Base-by-base conservation (phyloP, 1,139 yeast species). In the Meyerozyma guilliermondii region DNA sequence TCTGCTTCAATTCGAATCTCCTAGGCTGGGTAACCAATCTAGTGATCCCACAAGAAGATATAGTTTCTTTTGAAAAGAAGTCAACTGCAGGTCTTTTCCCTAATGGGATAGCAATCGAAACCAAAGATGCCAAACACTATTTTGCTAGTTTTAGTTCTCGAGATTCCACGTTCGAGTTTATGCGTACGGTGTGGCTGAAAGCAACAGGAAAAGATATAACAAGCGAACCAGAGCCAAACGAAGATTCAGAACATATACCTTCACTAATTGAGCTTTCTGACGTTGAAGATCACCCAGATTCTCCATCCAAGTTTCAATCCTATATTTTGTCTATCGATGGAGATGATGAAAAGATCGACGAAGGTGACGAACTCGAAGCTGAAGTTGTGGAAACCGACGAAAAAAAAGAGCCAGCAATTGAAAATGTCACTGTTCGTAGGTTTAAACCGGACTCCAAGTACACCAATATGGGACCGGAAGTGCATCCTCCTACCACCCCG, bases 1-100 rank as follows among this genome's bases (percentile, higher is more conserved):
- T 92, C 2, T 88, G 97, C 58, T 94, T 94, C 68, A 85, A 88
- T 55, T 87, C 97, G n/a, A 88, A 88, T 55, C 72, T 92, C 38
- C 68, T 94, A 40, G 97, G 97, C 0, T 91, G 96, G 96, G 88
- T 88, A 2, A 88, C 97, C 3, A 87, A 78, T 50, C 63, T 91
- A 35, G 78, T 85, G 6, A 76, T 92, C 26, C 81, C 87, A 2
- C 78, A 84, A 53, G 78, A 75, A 39, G 96, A 89, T 45, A 80
- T 92, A 36, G 71, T 78, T 4, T 72, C 78, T 22, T 75, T 92
- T 52, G 96, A 89, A 53, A 87, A 87, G 59, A 80, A 78, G 53
- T 75, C 81, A 5, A 83, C 91, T 0, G 88, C 89, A 0, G 85
- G 80, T 2, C 66, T 85, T 20, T 83, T 85, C 48, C 91, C 97